These are phyloP conservation scores for Aspergillus transmontanensis DNA, from an alignment of 2,329 filamentous ascomycete genomes.

Conservation along the genomic window DNA sequence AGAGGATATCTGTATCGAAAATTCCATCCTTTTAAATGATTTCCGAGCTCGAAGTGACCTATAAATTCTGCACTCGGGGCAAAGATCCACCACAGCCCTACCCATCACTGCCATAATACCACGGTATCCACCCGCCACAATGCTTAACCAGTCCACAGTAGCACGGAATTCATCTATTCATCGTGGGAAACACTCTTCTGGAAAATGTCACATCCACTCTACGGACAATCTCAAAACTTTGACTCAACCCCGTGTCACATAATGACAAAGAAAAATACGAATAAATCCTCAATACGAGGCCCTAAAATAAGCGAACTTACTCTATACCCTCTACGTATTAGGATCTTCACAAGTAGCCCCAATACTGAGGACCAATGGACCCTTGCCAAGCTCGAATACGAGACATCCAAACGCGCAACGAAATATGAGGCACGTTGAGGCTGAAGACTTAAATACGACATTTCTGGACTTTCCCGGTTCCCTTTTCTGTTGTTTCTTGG, in stretches of 20 bases:
- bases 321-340: neutral
- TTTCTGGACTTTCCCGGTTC: neutral
- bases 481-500: neutral
- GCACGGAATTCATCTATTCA: too few species aligned
- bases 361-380: neutral
- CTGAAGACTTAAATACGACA: neutral
- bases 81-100: too few species aligned
- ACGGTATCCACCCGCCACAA: too few species aligned
- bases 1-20: too few species aligned
- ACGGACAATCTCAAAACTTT: too few species aligned
- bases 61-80: too few species aligned
- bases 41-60: too few species aligned
- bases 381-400: conserved; percentile 3
- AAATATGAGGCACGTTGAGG: neutral
- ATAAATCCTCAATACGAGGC: neutral
- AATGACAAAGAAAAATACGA: neutral
- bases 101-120: too few species aligned
- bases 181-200: neutral
- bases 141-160: too few species aligned
- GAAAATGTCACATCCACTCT: neutral
- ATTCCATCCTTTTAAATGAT: too few species aligned
- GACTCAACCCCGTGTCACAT: neutral
- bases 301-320: neutral
- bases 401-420: neutral
- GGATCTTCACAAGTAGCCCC: neutral